Base-by-base conservation (phyloP, 2,329 filamentous ascomycete genomes). In the Fusarium sp. region DNA sequence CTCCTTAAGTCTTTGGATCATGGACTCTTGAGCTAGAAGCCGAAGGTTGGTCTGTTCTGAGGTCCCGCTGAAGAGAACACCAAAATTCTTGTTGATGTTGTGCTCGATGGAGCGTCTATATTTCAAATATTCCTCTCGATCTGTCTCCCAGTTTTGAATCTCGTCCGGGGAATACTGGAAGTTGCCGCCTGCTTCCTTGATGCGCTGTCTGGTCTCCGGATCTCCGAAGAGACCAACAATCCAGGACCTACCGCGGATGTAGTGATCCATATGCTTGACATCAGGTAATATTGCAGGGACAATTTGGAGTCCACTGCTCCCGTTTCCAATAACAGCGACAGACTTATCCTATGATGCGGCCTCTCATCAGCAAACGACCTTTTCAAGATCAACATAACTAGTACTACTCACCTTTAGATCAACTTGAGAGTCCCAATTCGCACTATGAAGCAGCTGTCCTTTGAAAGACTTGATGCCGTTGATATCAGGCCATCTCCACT, bases 221-320 rank as follows among this genome's bases (percentile, higher is more conserved):
- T 68, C 65, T 5, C 64, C 65, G 2, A 68, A 68, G 3, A 68
- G 65, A 0, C 65, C 65, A 3, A 63, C 56, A 1, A 68, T 68
- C 65, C 65, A 68, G 2, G 65, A 68, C 3, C 42, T 49, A 0
- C 65, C 64, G 1, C 65, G 65, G 6, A 68, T 42, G 21, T 68
- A 68, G 23, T 68, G 65, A 32, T 68, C 64, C 65, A 68, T 68
- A 15, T 68, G 65, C 9, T 63, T 68, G 9, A 68, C 56, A 4
- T 63, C 42, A 0, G 64, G 42, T 2, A 68, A 12, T 13, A 68
- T 35, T 5, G 65, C 47, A 3, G 65, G 65, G 1, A 68, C 65
- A 5, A 68, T 68, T n/a, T 68, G 65, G 2, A 68, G 65, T 5
- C 65, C 65, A 7, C 65, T 68, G 6, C 65, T 68, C 1, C 65